Evolutionary conservation across 805 yeast species (phyloP).

Genomic region (Ogataea pini): DNA sequence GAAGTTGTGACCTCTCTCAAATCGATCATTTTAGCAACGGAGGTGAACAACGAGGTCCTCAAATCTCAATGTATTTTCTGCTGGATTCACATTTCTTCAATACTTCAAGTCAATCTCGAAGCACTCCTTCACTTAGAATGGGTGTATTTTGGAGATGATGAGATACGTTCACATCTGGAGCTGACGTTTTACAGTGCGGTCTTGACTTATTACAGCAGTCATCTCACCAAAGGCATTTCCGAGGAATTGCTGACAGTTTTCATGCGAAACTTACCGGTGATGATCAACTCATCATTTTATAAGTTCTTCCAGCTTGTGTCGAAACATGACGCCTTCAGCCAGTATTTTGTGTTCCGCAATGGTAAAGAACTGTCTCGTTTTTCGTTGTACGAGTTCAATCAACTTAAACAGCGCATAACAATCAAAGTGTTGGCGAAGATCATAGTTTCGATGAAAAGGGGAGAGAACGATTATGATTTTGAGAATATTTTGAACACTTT

Average conservation of each 20-base stretch:
- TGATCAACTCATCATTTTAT: slow-evolving; percentile 15
- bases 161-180: slow-evolving; percentile 23
- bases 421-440: slow-evolving; percentile 25
- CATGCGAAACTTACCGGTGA: slow-evolving; percentile 21
- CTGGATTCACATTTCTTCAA: slow-evolving; percentile 25
- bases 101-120: slow-evolving; percentile 18
- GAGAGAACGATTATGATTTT: neutral
- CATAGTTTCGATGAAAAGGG: slow-evolving; percentile 17
- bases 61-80: slow-evolving; percentile 18
- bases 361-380: slow-evolving; percentile 23
- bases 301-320: slow-evolving; percentile 19
- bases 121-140: slow-evolving; percentile 32
- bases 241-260: slow-evolving; percentile 18
- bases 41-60: slow-evolving; percentile 15
- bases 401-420: slow-evolving; percentile 21
- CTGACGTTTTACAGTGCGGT: slow-evolving; percentile 27
- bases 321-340: slow-evolving; percentile 9
- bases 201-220: slow-evolving; percentile 17
- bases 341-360: slow-evolving; percentile 22
- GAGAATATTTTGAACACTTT: slow-evolving; percentile 13
- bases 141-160: slow-evolving; percentile 29
- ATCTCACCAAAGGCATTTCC: slow-evolving; percentile 8
- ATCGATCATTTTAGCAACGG: slow-evolving; percentile 17
- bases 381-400: slow-evolving; percentile 19
- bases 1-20: slow-evolving; percentile 21